Evolutionary conservation across 2,329 filamentous ascomycete species (phyloP).

Genomic region (Pyricularia sp.): DNA sequence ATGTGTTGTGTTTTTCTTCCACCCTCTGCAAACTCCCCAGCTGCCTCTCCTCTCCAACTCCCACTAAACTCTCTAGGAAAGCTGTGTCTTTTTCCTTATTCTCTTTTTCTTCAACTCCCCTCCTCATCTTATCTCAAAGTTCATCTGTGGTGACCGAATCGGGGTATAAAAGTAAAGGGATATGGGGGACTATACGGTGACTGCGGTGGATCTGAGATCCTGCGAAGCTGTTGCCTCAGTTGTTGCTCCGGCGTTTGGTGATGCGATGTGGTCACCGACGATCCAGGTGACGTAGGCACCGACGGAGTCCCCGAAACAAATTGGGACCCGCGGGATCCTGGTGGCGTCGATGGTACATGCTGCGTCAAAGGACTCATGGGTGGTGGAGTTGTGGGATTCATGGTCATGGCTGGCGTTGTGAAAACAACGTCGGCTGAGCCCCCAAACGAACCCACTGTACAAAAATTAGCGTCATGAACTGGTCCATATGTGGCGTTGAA

Average conservation of each 20-base stretch:
- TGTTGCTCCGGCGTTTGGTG: slow-evolving; percentile 13
- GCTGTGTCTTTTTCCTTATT: not conserved
- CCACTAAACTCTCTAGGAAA: not conserved
- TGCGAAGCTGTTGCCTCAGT: slow-evolving; percentile 14
- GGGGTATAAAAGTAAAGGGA: not conserved
- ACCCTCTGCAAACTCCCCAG: not conserved
- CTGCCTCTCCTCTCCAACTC: not conserved
- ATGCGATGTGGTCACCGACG: slow-evolving; percentile 6
- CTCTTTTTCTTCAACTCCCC: not conserved
- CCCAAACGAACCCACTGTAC: slow-evolving; percentile 5
- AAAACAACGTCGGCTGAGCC: slow-evolving; percentile 6
- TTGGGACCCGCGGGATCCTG: slow-evolving; percentile 6
- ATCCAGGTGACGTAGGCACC: slow-evolving; percentile 8
- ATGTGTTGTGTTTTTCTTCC: not conserved
- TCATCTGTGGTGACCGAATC: not conserved
- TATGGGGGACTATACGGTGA: slow-evolving; percentile 9
- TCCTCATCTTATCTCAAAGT: not conserved
- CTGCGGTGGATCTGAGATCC: slow-evolving; percentile 14
- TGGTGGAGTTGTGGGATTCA: slow-evolving; percentile 8
- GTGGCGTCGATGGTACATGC: slow-evolving; percentile 8
- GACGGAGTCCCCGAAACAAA: slow-evolving; percentile 6
- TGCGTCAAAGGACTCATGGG: slow-evolving; percentile 11
- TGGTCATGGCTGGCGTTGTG: slow-evolving; percentile 11
- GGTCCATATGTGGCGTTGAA: not conserved
- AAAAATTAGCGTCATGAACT: slow-evolving; percentile 1